Percentiles rank a stretch among this genome's conserved stretches.
phyloP scores from a whole-genome alignment of 768 basidiomycete species.

The Amanita rubescens region DNA sequence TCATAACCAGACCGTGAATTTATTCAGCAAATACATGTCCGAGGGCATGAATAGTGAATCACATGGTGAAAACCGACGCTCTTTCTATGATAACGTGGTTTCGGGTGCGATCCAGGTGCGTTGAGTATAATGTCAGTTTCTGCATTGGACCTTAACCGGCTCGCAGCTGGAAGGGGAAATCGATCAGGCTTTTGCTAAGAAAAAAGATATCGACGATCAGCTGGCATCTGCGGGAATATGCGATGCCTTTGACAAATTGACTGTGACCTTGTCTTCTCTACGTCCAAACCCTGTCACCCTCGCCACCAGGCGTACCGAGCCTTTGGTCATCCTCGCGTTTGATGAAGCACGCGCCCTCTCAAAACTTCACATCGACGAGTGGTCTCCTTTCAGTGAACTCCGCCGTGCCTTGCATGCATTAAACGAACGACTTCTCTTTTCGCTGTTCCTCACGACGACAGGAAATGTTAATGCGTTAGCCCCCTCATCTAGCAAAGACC shows the following conservation, averaged over 20 bases:
- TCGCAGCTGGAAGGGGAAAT: not conserved
- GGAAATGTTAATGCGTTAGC: not conserved
- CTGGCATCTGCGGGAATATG: slow-evolving; percentile 1
- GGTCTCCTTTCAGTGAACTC: too few relatives aligned
- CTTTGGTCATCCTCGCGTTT: not conserved
- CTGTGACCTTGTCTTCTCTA: not conserved
- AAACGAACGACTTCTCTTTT: not conserved
- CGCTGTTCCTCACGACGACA: not conserved
- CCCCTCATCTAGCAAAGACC: not conserved
- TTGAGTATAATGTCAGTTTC: slow-evolving; percentile 1
- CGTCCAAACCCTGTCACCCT: not conserved
- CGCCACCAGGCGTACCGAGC: not conserved
- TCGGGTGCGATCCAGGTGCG: not conserved
- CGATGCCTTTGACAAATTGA: not conserved
- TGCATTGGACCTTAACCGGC: not conserved
- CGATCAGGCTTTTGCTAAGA: not conserved
- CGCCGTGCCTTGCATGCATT: too few relatives aligned
- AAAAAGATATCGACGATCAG: not conserved
- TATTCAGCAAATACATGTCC: not conserved
- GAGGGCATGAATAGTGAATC: not conserved
- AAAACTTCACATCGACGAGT: too few relatives aligned
- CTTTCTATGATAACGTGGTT: not conserved
- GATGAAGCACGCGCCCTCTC: too few relatives aligned
- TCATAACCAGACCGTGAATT: not conserved
- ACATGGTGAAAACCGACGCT: not conserved